Conservation (phyloP, 345 rosid species). For the Ceriops tagal region DNA sequence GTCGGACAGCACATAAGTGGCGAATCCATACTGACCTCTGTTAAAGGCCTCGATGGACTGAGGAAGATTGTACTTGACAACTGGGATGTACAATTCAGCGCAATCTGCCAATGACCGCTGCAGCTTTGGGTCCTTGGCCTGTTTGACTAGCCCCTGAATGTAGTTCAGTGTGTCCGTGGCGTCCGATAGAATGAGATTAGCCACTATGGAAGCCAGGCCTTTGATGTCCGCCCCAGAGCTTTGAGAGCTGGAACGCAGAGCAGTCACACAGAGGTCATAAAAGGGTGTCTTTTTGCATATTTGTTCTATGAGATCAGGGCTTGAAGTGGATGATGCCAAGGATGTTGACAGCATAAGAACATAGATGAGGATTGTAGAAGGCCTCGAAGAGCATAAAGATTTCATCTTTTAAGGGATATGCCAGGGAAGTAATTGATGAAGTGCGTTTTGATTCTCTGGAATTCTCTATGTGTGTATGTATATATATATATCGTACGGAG, state of each 20-base stretch:
- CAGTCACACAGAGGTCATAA: slow-evolving; percentile 48
- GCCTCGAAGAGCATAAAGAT: slow-evolving; percentile 8
- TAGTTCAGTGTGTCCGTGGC: slow-evolving; percentile 52
- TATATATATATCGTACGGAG: no score
- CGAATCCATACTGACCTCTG: slow-evolving; percentile 52
- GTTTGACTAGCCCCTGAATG: slow-evolving; percentile 43
- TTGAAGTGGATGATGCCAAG: slow-evolving; percentile 3
- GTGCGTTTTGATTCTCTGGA: neutral
- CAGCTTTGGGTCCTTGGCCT: slow-evolving; percentile 41
- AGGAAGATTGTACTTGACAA: slow-evolving; percentile 75
- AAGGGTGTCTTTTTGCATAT: slow-evolving; percentile 80
- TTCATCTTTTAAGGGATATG: slow-evolving; percentile 29
- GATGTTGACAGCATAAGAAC: slow-evolving; percentile 14
- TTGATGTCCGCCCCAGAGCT: slow-evolving; percentile 31
- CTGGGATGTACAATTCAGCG: slow-evolving; percentile 80
- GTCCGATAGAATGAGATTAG: slow-evolving; percentile 45
- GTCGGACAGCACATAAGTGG: slow-evolving; percentile 54
- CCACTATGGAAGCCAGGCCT: slow-evolving; percentile 43
- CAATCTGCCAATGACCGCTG: slow-evolving; percentile 72
- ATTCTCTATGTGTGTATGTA: no score
- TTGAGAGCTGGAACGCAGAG: slow-evolving; percentile 42
- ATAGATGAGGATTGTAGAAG: slow-evolving; percentile 9
- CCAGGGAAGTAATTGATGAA: neutral
- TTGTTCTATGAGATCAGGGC: slow-evolving; percentile 40
- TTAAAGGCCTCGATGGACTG: slow-evolving; percentile 66